phyloP scores from a whole-genome alignment of 495 filamentous ascomycete species.

The Annulohypoxylon stygium region DNA sequence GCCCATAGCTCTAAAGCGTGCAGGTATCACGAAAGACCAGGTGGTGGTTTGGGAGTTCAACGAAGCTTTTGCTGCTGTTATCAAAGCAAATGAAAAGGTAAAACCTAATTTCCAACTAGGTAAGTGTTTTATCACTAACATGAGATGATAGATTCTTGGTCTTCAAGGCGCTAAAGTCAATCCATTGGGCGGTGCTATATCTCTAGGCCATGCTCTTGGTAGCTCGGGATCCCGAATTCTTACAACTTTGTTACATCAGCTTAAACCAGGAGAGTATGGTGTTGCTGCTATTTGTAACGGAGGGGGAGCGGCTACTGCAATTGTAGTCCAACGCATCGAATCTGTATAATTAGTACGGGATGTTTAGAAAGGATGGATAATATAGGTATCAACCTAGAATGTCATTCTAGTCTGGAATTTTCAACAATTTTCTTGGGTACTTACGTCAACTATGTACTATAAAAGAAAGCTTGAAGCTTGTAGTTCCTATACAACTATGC shows the following conservation, averaged over 20 bases:
- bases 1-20: slow-evolving; percentile 86
- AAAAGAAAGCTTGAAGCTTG: no score
- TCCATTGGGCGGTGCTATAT: slow-evolving; percentile 89
- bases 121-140: slow-evolving; percentile 45
- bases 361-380: slow-evolving; percentile 7
- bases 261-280: slow-evolving; percentile 92
- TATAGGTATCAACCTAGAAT: slow-evolving; percentile 1
- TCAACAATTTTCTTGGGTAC: not conserved
- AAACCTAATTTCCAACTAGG: slow-evolving; percentile 24
- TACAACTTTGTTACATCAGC: slow-evolving; percentile 87
- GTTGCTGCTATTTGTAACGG: slow-evolving; percentile 98
- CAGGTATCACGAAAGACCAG: slow-evolving; percentile 88
- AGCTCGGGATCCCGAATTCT: slow-evolving; percentile 95
- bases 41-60: slow-evolving; percentile 98
- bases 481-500: not conserved
- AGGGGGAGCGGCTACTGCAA: slow-evolving; percentile 89
- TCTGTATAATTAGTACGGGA: slow-evolving; percentile 60
- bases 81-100: slow-evolving; percentile 93
- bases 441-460: no score
- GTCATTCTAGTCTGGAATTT: not conserved
- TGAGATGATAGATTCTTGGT: slow-evolving; percentile 73
- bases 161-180: slow-evolving; percentile 85
- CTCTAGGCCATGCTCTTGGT: slow-evolving; percentile 92
- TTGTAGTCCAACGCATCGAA: slow-evolving; percentile 91
- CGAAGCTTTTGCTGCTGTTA: slow-evolving; percentile 96